Conservation (phyloP, 129 eudicot species). For the Flaveria linearis region DNA sequence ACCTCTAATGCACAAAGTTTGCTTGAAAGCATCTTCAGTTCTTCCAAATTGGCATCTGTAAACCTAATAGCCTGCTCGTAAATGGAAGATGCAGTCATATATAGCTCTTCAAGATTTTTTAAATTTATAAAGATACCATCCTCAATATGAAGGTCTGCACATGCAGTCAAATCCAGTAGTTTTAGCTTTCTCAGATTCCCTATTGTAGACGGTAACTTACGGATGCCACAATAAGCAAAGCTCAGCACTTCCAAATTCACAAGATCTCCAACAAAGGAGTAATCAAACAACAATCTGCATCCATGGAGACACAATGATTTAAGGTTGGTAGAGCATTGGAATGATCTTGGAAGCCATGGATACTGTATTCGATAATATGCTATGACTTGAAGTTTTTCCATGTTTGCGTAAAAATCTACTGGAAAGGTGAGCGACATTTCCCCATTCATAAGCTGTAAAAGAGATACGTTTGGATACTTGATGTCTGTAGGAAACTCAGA, state of each 20-base stretch:
- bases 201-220: not conserved
- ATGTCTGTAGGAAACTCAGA: not conserved
- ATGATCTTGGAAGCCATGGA: conserved; percentile 13
- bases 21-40: not conserved
- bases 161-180: not conserved
- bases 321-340: not conserved
- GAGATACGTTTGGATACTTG: not conserved
- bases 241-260: not conserved
- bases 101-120: not conserved
- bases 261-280: not conserved
- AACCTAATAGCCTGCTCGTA: not conserved
- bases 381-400: not conserved
- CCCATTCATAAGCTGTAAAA: conserved; percentile 16
- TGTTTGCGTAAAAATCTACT: not conserved
- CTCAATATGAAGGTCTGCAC: not conserved
- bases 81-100: not conserved
- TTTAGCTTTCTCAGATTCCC: not conserved
- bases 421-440: conserved; percentile 5
- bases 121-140: not conserved
- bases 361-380: not conserved
- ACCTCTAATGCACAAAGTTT: not conserved
- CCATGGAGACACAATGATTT: not conserved
- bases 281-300: not conserved
- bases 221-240: not conserved
- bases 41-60: not conserved